Evolutionary conservation across 768 basidiomycete genomes (phyloP), one percentile per base, ranked within the genome.

Genomic region (Mycena pura): DNA sequence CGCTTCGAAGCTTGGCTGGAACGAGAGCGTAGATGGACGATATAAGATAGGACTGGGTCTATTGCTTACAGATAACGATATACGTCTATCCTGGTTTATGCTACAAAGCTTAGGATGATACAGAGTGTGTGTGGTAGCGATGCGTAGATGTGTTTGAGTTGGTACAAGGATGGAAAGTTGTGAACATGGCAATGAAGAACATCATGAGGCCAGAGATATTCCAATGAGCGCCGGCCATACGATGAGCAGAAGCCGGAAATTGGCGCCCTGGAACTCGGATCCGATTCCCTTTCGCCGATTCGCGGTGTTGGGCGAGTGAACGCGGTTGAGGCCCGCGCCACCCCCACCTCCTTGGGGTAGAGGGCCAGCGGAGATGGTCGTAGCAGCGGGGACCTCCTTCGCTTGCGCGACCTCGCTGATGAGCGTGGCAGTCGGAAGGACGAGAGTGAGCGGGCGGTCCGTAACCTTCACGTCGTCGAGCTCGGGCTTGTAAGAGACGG

Each of bases 1-100:
- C 83, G 53, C 77, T 93, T 43, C 89, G 83, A 69, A 87, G 80
- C 69, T 77, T 92, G 82, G 90, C 91, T 24, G 78, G 80, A 3
- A 22, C 34, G 43, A 8, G 24, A 21, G 25, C 24, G n/a, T 36
- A 54, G n/a, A n/a, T n/a, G n/a, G n/a, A n/a, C n/a, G n/a, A n/a
- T n/a, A n/a, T n/a, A n/a, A n/a, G n/a, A n/a, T n/a, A n/a, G n/a
- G n/a, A n/a, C n/a, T n/a, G n/a, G n/a, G n/a, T n/a, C n/a, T n/a
- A n/a, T n/a, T n/a, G n/a, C n/a, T n/a, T n/a, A n/a, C n/a, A n/a
- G n/a, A n/a, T n/a, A n/a, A n/a, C n/a, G n/a, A n/a, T n/a, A n/a
- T n/a, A n/a, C n/a, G n/a, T n/a, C n/a, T n/a, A n/a, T n/a, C n/a
- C n/a, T n/a, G n/a, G n/a, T n/a, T n/a, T n/a, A n/a, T n/a, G n/a